Evolutionary conservation across 148 eudicot genomes (phyloP).

Genomic region (Euryodendron excelsum): DNA sequence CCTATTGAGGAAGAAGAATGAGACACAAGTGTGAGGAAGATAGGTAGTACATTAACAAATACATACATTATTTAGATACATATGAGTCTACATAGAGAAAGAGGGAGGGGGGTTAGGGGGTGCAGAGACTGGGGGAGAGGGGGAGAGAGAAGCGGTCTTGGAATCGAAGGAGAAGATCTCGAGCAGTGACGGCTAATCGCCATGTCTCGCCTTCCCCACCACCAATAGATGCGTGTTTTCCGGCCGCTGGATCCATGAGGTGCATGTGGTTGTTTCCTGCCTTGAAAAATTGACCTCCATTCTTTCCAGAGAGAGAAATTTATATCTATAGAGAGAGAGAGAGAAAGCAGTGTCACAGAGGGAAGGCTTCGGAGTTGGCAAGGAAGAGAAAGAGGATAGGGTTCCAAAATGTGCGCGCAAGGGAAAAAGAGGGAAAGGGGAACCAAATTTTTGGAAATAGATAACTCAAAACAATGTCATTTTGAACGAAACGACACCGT

Average conservation of each 20-base stretch:
- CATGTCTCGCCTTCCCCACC: slow-evolving; percentile 45
- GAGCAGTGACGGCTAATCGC: slow-evolving; percentile 40
- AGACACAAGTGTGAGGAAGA: too few relatives aligned
- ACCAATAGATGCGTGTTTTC: slow-evolving; percentile 73
- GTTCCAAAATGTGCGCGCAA: too few relatives aligned
- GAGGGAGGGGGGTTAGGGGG: slow-evolving; percentile 42
- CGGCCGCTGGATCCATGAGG: slow-evolving; percentile 83
- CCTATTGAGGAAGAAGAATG: slow-evolving; percentile 27
- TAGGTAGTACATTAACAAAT: too few relatives aligned
- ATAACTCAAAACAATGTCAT: too few relatives aligned
- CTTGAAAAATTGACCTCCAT: slow-evolving; percentile 33
- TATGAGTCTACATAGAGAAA: not conserved
- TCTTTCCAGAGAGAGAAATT: not conserved
- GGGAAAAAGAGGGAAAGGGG: too few relatives aligned
- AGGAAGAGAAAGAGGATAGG: too few relatives aligned
- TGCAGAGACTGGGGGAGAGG: slow-evolving; percentile 62
- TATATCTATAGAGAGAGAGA: too few relatives aligned
- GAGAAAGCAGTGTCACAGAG: too few relatives aligned
- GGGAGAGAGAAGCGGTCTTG: slow-evolving; percentile 50
- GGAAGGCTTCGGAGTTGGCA: too few relatives aligned
- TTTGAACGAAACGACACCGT: too few relatives aligned
- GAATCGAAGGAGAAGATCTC: slow-evolving; percentile 68
- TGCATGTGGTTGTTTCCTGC: slow-evolving; percentile 54
- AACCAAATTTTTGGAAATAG: too few relatives aligned
- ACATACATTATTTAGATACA: too few relatives aligned